These are phyloP conservation scores for Protostelium mycophagum DNA, from an alignment of 78 protist genomes.

Conservation along the genomic window DNA sequence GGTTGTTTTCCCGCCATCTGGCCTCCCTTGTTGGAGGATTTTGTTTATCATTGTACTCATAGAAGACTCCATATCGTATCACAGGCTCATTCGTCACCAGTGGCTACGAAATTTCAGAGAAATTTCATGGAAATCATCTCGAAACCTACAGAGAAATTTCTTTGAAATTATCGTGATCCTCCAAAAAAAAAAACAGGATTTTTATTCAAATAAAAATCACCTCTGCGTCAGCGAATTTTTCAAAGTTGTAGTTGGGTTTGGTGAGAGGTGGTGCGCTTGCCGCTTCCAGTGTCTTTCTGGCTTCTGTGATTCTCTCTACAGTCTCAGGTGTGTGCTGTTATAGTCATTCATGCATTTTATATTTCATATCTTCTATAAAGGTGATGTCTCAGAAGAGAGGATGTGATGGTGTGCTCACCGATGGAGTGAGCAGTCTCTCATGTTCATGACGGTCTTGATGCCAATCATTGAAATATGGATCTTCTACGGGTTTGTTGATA, in stretches of 20 bases:
- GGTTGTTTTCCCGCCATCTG: background rate
- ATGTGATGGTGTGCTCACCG: background rate
- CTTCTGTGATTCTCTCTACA: background rate
- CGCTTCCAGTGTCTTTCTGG: too few species aligned
- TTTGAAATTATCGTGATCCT: too few species aligned
- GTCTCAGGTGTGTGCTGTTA: background rate
- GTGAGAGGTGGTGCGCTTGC: too few species aligned
- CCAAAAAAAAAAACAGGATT: too few species aligned
- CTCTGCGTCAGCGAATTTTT: background rate
- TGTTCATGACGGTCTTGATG: background rate
- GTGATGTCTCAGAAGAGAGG: background rate
- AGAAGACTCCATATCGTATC: background rate
- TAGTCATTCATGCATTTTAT: background rate
- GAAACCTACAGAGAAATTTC: background rate
- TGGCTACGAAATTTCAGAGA: background rate
- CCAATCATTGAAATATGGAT: background rate
- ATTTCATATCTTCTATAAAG: too few species aligned
- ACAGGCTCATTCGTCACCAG: background rate
- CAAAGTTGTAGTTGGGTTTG: background rate
- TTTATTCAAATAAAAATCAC: too few species aligned
- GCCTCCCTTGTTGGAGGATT: background rate
- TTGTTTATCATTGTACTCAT: background rate
- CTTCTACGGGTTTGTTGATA: background rate
- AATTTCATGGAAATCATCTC: background rate
- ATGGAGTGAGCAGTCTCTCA: background rate